Evolutionary conservation across 305 asterid species (phyloP).

Genomic region (Petunia hybrid): DNA sequence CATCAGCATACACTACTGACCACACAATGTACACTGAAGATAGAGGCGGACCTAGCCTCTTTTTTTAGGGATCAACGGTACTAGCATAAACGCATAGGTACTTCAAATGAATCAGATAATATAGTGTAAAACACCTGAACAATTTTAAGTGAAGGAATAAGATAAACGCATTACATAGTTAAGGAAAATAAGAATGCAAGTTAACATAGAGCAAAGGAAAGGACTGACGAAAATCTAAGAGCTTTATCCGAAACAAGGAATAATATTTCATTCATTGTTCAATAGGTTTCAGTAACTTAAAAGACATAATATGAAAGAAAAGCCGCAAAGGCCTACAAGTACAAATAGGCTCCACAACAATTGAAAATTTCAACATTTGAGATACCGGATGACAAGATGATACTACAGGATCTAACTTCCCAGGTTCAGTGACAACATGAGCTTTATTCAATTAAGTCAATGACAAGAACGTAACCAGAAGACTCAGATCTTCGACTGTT

Average conservation of each 20-base stretch:
- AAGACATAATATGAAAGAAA: background rate
- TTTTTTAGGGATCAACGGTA: too few species aligned
- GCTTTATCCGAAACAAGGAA: background rate
- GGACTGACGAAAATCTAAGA: background rate
- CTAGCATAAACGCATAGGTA: too few species aligned
- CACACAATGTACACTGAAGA: too few species aligned
- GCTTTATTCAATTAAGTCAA: slow-evolving; percentile 24
- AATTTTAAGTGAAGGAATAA: too few species aligned
- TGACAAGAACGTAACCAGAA: background rate
- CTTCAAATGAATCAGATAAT: too few species aligned
- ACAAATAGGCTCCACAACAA: slow-evolving; percentile 4
- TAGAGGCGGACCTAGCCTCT: too few species aligned
- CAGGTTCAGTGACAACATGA: background rate
- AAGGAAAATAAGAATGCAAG: slow-evolving; percentile 11
- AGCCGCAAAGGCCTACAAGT: slow-evolving; percentile 2
- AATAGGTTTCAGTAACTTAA: slow-evolving; percentile 6
- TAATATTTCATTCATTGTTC: background rate
- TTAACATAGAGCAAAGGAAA: background rate
- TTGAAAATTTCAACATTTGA: background rate
- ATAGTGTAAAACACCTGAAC: too few species aligned
- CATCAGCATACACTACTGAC: too few species aligned
- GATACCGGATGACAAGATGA: slow-evolving; percentile 5
- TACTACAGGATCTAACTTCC: slow-evolving; percentile 8
- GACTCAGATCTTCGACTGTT: slow-evolving; percentile 52
- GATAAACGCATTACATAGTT: too few species aligned